A percentile compares a stretch with the other conserved stretches of the same genome.
These are phyloP conservation scores for Cryptosporidium canis DNA, from an alignment of 169 alveolate genomes.

Conservation along the genomic window DNA sequence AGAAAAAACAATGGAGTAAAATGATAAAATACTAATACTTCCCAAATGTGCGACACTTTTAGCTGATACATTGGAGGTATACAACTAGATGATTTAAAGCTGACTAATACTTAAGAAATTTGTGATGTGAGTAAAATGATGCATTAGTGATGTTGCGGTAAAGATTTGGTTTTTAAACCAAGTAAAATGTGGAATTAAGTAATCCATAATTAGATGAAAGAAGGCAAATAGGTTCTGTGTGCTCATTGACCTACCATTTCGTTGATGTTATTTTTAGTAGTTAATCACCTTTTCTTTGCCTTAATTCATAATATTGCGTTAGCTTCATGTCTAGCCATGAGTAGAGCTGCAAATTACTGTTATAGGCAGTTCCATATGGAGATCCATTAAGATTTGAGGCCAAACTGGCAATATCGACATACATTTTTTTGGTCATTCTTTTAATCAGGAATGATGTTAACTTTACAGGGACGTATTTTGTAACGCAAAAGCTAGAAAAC, in stretches of 20 bases:
- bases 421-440: constrained; percentile 67
- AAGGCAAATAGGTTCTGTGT: neutral
- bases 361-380: constrained; percentile 47
- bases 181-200: neutral
- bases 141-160: too few relatives aligned
- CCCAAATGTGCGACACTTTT: neutral
- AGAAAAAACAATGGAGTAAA: neutral
- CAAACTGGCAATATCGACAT: constrained; percentile 37
- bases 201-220: too few relatives aligned
- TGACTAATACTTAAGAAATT: too few relatives aligned
- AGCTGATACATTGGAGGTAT: neutral
- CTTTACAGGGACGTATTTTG: constrained; percentile 46
- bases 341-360: constrained; percentile 33
- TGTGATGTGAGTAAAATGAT: too few relatives aligned
- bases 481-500: constrained; percentile 43
- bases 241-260: neutral
- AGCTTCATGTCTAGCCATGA: constrained; percentile 59
- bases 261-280: neutral
- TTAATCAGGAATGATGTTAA: constrained; percentile 39
- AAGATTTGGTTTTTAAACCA: neutral
- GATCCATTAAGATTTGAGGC: constrained; percentile 51
- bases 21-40: neutral
- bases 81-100: too few relatives aligned
- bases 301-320: constrained; percentile 13
- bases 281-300: neutral